Percentiles rank a stretch among this genome's conserved stretches.
Evolutionary conservation across 177 flowering plant genomes (phyloP).

Genomic region (Tripterygium wilfordii): DNA sequence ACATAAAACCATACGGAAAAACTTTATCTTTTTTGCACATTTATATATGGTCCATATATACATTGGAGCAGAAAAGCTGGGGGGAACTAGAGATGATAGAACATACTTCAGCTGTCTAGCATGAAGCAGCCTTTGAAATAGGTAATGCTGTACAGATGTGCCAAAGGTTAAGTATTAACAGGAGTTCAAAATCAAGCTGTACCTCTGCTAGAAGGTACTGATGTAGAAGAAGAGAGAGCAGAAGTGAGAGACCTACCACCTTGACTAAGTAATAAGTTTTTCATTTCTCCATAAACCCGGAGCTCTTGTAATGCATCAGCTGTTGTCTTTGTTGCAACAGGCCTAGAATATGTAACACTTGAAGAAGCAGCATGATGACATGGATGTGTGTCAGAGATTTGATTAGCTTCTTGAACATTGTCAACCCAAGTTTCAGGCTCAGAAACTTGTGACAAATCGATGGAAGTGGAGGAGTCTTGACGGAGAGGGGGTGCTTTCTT

Average conservation of each 20-base stretch:
- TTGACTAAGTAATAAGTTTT: conserved; percentile 40
- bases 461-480: conserved; percentile 36
- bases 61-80: not conserved
- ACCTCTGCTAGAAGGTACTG: conserved; percentile 3
- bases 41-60: no score
- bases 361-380: conserved; percentile 16
- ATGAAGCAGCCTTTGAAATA: conserved; percentile 1
- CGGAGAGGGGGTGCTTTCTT: conserved; percentile 66
- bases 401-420: conserved; percentile 14
- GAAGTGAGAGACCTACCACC: conserved; percentile 17
- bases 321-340: conserved; percentile 42
- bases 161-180: not conserved
- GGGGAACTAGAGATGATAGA: not conserved
- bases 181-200: not conserved
- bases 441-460: conserved; percentile 18
- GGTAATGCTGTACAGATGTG: conserved; percentile 2
- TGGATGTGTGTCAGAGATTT: conserved; percentile 11
- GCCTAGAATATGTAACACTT: conserved; percentile 25
- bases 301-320: conserved; percentile 79
- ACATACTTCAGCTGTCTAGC: conserved; percentile 1
- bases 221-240: conserved; percentile 1
- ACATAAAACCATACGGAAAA: no score
- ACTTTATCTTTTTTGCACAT: no score
- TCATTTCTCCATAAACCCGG: conserved; percentile 43
- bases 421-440: conserved; percentile 17